Evolutionary conservation across 345 rosid genomes (phyloP).

Genomic region (Cardamine chenopodiifolia): DNA sequence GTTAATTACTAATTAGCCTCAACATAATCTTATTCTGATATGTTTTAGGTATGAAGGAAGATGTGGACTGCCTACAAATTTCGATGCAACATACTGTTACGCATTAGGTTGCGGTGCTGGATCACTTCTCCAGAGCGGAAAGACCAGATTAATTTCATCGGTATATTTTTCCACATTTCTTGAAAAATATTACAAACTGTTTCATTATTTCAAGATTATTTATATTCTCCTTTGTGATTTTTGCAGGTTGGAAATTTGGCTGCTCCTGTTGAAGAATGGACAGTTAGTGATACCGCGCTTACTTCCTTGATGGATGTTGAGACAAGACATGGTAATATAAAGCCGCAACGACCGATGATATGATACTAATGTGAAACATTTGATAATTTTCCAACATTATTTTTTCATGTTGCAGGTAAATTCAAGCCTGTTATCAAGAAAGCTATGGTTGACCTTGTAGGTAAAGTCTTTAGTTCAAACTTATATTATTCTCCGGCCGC

Average conservation of each 20-base stretch:
- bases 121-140: slow-evolving; percentile 82
- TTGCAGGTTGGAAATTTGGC: slow-evolving; percentile 85
- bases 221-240: not conserved
- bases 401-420: slow-evolving; percentile 56
- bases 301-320: slow-evolving; percentile 97
- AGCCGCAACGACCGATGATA: not conserved
- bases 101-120: slow-evolving; percentile 93
- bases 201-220: slow-evolving; percentile 15
- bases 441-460: slow-evolving; percentile 98
- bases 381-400: not conserved
- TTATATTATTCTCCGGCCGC: not conserved
- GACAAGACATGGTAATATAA: slow-evolving; percentile 84
- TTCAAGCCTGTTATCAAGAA: slow-evolving; percentile 98
- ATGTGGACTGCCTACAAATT: slow-evolving; percentile 95
- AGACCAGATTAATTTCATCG: slow-evolving; percentile 89
- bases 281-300: slow-evolving; percentile 86
- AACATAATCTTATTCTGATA: slow-evolving; percentile 4
- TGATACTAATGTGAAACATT: not conserved
- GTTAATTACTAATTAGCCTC: not conserved
- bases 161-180: slow-evolving; percentile 46
- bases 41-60: slow-evolving; percentile 88
- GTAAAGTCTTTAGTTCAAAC: slow-evolving; percentile 44
- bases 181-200: not conserved
- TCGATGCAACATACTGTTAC: slow-evolving; percentile 88
- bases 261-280: slow-evolving; percentile 93